Percentiles rank a stretch among this genome's conserved stretches.
Conservation (phyloP, 495 filamentous ascomycete species). For the Xylaria sp. region DNA sequence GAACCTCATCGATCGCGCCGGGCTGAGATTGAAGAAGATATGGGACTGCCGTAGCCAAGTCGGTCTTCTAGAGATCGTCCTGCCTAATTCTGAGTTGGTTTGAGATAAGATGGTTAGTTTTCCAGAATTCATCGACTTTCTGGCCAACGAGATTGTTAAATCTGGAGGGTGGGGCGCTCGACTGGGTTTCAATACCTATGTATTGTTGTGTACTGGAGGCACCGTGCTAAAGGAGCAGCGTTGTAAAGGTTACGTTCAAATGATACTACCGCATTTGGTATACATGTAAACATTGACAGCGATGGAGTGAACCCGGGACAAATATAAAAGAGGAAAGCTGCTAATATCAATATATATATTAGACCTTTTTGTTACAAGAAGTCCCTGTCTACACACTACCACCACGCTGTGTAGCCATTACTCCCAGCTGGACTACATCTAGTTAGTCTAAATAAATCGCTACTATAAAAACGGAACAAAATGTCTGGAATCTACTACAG, state of each 20-base stretch:
- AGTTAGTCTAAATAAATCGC: too few relatives aligned
- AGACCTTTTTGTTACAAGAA: too few relatives aligned
- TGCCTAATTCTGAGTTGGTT: slow-evolving; percentile 25
- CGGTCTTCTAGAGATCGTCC: slow-evolving; percentile 37
- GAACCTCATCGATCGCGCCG: slow-evolving; percentile 37
- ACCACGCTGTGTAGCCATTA: too few relatives aligned
- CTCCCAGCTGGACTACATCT: too few relatives aligned
- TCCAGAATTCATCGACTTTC: neutral
- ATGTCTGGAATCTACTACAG: too few relatives aligned
- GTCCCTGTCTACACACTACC: too few relatives aligned
- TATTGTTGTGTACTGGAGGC: neutral
- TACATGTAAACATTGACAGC: too few relatives aligned
- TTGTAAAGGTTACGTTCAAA: neutral
- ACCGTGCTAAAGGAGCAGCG: neutral
- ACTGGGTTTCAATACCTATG: neutral
- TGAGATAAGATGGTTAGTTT: neutral
- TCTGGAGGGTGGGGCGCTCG: neutral
- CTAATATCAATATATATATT: too few relatives aligned
- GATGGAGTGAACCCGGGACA: too few relatives aligned
- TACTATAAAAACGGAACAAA: too few relatives aligned
- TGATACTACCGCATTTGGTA: too few relatives aligned
- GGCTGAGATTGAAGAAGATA: slow-evolving; percentile 42
- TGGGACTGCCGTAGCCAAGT: slow-evolving; percentile 43
- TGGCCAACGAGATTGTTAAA: neutral
- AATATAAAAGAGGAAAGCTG: too few relatives aligned